A percentile compares a stretch with the other conserved stretches of the same genome.
phyloP scores from a whole-genome alignment of 805 yeast genomes.

The Kazachstania kunashirensis region DNA sequence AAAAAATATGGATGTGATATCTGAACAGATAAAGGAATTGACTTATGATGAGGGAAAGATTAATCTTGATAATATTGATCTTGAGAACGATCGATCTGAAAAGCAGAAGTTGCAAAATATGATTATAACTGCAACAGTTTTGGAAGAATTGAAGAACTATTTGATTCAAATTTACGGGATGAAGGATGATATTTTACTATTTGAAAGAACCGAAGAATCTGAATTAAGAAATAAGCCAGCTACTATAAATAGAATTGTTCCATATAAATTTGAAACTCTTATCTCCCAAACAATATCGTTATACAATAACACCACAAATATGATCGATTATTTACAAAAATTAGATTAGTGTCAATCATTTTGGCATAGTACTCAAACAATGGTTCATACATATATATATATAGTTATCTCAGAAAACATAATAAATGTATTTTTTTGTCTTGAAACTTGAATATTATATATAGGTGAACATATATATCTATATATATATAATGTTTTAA shows the following conservation, averaged over 20 bases:
- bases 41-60: slow-evolving; percentile 4
- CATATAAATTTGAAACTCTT: not conserved
- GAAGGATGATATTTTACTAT: slow-evolving; percentile 9
- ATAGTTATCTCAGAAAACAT: too few species aligned
- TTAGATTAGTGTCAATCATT: not conserved
- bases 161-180: slow-evolving; percentile 11
- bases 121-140: slow-evolving; percentile 9
- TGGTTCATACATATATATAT: too few species aligned
- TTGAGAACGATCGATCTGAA: slow-evolving; percentile 7
- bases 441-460: too few species aligned
- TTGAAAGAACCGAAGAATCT: slow-evolving; percentile 9
- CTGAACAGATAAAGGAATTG: slow-evolving; percentile 20
- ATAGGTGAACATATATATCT: too few species aligned
- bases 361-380: too few species aligned
- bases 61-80: not conserved
- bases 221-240: slow-evolving; percentile 12
- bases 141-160: slow-evolving; percentile 9
- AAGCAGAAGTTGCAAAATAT: slow-evolving; percentile 3
- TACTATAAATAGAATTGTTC: not conserved
- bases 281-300: not conserved
- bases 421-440: too few species aligned
- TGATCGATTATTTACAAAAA: not conserved
- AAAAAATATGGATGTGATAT: slow-evolving; percentile 13
- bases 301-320: not conserved
- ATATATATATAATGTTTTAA: too few species aligned